A percentile compares a stretch with the other conserved stretches of the same genome.
phyloP scores from a whole-genome alignment of 805 yeast genomes.

The Candida vaughaniae region DNA sequence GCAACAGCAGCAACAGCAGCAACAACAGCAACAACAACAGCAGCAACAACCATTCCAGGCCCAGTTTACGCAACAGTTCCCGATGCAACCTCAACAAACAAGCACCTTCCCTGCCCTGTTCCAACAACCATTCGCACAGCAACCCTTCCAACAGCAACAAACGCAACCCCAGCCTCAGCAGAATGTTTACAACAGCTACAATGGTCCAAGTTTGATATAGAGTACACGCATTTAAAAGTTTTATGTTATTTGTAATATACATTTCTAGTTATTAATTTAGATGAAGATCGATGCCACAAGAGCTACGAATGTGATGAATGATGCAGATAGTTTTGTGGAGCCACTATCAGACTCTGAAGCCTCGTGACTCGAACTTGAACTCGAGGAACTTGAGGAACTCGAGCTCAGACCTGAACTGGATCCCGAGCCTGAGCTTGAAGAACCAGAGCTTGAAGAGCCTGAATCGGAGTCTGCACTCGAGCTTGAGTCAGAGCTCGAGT shows the following conservation, averaged over 20 bases:
- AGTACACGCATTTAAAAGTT: neutral
- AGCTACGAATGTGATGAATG: conserved; percentile 4
- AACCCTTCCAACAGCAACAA: conserved; percentile 8
- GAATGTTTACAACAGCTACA: conserved; percentile 8
- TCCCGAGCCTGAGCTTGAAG: conserved; percentile 3
- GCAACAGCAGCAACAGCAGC: conserved; percentile 13
- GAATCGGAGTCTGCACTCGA: conserved; percentile 1
- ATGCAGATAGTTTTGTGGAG: conserved; percentile 1
- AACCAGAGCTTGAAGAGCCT: conserved; percentile 5
- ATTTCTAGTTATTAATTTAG: neutral
- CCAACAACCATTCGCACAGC: conserved; percentile 6
- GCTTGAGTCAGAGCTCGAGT: conserved; percentile 1
- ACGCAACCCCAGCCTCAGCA: conserved; percentile 1
- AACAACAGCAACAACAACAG: conserved; percentile 6
- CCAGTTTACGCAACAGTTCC: conserved; percentile 6
- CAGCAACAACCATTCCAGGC: conserved; percentile 7
- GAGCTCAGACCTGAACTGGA: conserved; percentile 5
- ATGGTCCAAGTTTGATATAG: conserved; percentile 17
- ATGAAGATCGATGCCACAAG: conserved; percentile 7
- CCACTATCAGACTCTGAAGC: conserved; percentile 2
- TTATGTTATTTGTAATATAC: no score
- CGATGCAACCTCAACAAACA: conserved; percentile 5
- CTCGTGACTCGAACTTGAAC: conserved; percentile 4
- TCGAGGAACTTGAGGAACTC: neutral
- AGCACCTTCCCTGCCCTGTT: conserved; percentile 2